Evolutionary conservation across 768 basidiomycete species (phyloP), one percentile per base, ranked within the genome.

Genomic region (Polyporus arcularius): DNA sequence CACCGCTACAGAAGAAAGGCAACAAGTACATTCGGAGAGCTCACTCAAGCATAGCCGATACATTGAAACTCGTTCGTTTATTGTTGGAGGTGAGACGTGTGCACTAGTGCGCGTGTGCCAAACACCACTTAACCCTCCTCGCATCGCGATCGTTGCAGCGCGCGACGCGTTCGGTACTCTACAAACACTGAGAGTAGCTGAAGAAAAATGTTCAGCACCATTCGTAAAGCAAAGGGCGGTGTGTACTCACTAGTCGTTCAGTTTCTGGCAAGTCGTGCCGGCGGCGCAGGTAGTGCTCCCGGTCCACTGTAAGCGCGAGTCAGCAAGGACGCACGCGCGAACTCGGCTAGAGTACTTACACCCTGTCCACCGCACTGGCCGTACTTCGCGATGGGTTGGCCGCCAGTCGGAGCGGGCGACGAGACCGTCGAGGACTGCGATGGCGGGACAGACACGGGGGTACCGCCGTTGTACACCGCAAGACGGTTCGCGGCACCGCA

Each of bases 401-500:
- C 14, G 14, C 50, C 26, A 38, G 51, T 38, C 4, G 35, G 32
- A 15, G 51, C 26, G 14, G 51, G 51, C 38, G 50, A 10, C 16
- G 30, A 18, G 30, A 32, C 32, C 30, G 51, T 40, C 35, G 51
- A 38, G 32, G 49, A 35, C 49, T 50, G 49, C 12, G 49, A 50
- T 4, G 49, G 49, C 49, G 51, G 51, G 21, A 53, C 51, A 32
- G 51, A 38, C n/a, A 53, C 51, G 12, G 51, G 35, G 10, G 51
- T 11, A 10, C 51, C 51, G 38, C 38, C 38, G 51, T 53, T 53
- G 51, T 53, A 53, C 16, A 53, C 51, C 4, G 35, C 51, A 35
- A 53, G 51, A n/a, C 51, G 51, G 51, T 53, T 53, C 15, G 51
- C 51, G 11, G 51, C 51, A 10, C 51, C 51, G 35, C 51, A 53